Evolutionary conservation across 805 yeast genomes (phyloP), one percentile per base, ranked within the genome.

Genomic region (Brettanomyces anomalus): DNA sequence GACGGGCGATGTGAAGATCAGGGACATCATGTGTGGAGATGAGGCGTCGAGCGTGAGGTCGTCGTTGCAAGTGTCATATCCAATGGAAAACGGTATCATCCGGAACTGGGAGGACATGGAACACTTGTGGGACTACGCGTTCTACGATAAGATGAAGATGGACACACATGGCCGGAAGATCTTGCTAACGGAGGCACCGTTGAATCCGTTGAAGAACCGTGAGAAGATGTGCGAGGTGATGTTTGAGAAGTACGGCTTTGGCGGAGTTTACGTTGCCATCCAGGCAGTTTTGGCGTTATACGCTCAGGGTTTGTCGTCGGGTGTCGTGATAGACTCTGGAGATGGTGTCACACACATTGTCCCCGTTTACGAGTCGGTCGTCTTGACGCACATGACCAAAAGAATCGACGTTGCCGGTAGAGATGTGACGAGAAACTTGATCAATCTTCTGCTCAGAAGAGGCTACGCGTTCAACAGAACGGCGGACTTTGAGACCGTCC

Each of bases 21-120:
- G 84, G 59, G 98, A 93, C 61, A 86, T 93, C 54, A 93, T 93
- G 98, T 89, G 96, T 57, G 98, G 98, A 50, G 83, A 81, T 51
- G 97, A 93, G 59, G 98, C 98, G 39, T 77, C 85, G 50, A 84
- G 84, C 21, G 95, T 85, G 31, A 78, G 98, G 55, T 81, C 96
- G 2, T 77, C 89, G 51, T 72, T 93, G 46, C 96, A 93, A 65
- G 78, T 93, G 44, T 80, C 89, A n/a, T 93, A 93, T 58, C 98
- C 98, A 11, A 89, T 93, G 97, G 98, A 93, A 65, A 93, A 93
- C 61, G 98, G 98, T 57, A 86, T 93, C 55, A 90, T 93, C 61
- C 83, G 81, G 59, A 87, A 89, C 64, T 93, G 98, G 98, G 96
- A 89, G 55, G 98, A 93, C 62, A 93, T 93, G 97, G 96, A 87